Conservation (phyloP, 805 yeast genomes). For the Pichia cephalocereana region DNA sequence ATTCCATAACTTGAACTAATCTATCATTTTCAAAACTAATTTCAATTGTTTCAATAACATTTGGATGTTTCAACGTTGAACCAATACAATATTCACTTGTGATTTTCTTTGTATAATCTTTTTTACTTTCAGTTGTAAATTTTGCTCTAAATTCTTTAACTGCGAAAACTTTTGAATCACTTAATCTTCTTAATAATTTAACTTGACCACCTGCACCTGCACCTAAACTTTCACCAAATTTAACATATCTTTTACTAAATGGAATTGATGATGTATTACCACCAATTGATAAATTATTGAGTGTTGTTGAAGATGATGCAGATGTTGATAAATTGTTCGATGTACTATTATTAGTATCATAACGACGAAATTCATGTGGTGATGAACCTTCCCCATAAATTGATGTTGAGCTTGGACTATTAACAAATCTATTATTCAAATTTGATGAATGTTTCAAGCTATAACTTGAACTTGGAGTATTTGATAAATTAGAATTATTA, state of each 20-base stretch:
- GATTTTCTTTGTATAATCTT: slow-evolving; percentile 86
- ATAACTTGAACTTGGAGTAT: slow-evolving; percentile 7
- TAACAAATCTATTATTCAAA: slow-evolving; percentile 14
- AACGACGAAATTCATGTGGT: slow-evolving; percentile 8
- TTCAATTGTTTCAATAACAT: slow-evolving; percentile 85
- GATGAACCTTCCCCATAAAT: slow-evolving; percentile 19
- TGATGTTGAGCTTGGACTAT: slow-evolving; percentile 26
- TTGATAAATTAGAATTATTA: slow-evolving; percentile 30
- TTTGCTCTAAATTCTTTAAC: slow-evolving; percentile 85
- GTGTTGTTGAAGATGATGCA: slow-evolving; percentile 7
- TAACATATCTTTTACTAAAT: slow-evolving; percentile 67
- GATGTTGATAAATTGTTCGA: slow-evolving; percentile 9
- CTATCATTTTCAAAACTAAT: slow-evolving; percentile 83
- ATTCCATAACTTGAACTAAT: slow-evolving; percentile 88
- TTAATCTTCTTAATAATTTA: slow-evolving; percentile 54
- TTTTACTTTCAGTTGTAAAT: slow-evolving; percentile 60
- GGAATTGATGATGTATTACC: slow-evolving; percentile 42
- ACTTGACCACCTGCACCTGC: slow-evolving; percentile 96
- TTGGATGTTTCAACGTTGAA: slow-evolving; percentile 79
- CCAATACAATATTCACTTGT: slow-evolving; percentile 95
- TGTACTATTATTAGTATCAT: background rate
- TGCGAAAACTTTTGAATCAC: slow-evolving; percentile 71
- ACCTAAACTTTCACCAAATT: slow-evolving; percentile 79
- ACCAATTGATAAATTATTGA: slow-evolving; percentile 22
- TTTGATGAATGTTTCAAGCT: slow-evolving; percentile 14